These are phyloP conservation scores for Amphibolis antarctica DNA, from an alignment of 106 monocot species.

Conservation along the genomic window DNA sequence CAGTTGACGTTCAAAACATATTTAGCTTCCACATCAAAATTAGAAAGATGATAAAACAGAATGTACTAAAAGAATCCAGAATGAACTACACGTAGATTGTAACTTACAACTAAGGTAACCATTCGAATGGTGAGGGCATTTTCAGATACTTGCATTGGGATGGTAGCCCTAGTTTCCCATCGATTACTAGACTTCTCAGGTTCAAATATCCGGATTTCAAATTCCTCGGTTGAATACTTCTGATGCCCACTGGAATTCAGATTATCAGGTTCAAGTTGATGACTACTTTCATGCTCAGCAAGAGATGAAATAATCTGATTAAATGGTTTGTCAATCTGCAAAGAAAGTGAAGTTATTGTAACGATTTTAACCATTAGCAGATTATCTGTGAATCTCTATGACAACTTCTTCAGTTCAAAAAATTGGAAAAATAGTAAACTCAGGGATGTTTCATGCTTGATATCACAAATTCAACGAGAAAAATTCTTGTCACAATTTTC, in stretches of 20 bases:
- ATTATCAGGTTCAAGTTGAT: slow-evolving; percentile 51
- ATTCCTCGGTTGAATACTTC: slow-evolving; percentile 78
- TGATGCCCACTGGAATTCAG: slow-evolving; percentile 37
- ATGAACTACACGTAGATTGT: background rate
- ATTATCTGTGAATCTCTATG: too few species aligned
- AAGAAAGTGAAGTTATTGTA: background rate
- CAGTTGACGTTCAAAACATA: too few species aligned
- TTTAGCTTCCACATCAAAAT: too few species aligned
- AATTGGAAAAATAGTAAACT: too few species aligned
- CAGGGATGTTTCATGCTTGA: too few species aligned
- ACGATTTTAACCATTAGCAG: background rate
- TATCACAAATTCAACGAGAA: too few species aligned
- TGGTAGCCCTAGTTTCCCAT: slow-evolving; percentile 72
- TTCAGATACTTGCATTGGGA: slow-evolving; percentile 85
- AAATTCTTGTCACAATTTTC: too few species aligned
- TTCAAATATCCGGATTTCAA: slow-evolving; percentile 88
- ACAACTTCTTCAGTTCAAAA: too few species aligned
- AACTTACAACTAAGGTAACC: slow-evolving; percentile 71
- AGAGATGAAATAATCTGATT: slow-evolving; percentile 73
- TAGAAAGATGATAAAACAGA: too few species aligned
- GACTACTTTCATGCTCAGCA: slow-evolving; percentile 58
- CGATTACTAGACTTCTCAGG: slow-evolving; percentile 59
- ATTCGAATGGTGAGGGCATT: slow-evolving; percentile 86
- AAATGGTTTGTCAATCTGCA: slow-evolving; percentile 53
- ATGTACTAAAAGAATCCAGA: too few species aligned